These are phyloP conservation scores for Nyssa sinensis DNA, from an alignment of 148 eudicot genomes.

Conservation along the genomic window DNA sequence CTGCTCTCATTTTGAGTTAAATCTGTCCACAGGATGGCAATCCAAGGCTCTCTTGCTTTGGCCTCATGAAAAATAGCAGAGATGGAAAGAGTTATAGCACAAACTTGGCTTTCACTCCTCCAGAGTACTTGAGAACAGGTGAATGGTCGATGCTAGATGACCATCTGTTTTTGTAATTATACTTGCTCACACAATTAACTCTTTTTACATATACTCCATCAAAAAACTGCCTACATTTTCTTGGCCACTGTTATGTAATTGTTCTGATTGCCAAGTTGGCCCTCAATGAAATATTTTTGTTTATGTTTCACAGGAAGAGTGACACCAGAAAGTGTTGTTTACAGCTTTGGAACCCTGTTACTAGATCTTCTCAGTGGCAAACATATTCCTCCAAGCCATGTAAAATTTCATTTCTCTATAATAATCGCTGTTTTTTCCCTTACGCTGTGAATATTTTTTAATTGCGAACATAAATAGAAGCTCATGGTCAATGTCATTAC, in stretches of 20 bases:
- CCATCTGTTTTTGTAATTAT: neutral
- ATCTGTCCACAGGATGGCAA: slow-evolving; percentile 43
- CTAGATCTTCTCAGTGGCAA: slow-evolving; percentile 79
- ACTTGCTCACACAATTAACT: no score
- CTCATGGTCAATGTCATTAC: neutral
- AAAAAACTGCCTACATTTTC: neutral
- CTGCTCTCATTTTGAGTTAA: slow-evolving; percentile 2
- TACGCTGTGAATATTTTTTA: neutral
- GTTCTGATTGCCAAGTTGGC: neutral
- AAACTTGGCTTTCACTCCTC: slow-evolving; percentile 76
- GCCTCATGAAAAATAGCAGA: slow-evolving; percentile 76
- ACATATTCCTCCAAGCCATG: slow-evolving; percentile 82
- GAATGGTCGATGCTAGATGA: neutral
- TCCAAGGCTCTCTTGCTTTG: slow-evolving; percentile 78
- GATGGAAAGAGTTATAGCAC: slow-evolving; percentile 82
- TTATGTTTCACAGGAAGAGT: slow-evolving; percentile 50
- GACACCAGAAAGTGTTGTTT: slow-evolving; percentile 65
- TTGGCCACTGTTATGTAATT: neutral
- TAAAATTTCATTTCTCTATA: slow-evolving; percentile 19
- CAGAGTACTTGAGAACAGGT: slow-evolving; percentile 78
- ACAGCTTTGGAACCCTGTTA: slow-evolving; percentile 75
- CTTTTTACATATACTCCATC: neutral
- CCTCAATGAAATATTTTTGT: neutral
- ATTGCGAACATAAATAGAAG: neutral
- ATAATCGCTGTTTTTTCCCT: neutral